A percentile compares a stretch with the other conserved stretches of the same genome.
phyloP scores from a whole-genome alignment of 179 eudicot species.

The Amaranthus tricolor region DNA sequence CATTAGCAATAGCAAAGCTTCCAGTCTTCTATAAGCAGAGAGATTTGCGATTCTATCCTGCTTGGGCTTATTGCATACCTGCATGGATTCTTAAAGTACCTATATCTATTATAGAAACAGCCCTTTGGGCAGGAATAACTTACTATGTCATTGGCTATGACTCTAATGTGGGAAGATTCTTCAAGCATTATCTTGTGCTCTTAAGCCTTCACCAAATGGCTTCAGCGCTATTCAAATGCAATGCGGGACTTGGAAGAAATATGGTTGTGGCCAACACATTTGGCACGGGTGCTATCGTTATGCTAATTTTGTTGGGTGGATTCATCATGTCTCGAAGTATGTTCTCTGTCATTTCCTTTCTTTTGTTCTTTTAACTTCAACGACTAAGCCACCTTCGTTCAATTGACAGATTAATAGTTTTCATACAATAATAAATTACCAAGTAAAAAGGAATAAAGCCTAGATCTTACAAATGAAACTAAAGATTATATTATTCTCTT shows the following conservation, averaged over 20 bases:
- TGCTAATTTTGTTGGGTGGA: constrained; percentile 64
- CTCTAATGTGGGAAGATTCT: constrained; percentile 56
- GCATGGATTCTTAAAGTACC: constrained; percentile 66
- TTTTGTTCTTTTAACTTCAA: neutral
- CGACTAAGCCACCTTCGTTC: no score
- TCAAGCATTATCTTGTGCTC: constrained; percentile 51
- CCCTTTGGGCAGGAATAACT: constrained; percentile 52
- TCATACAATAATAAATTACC: neutral
- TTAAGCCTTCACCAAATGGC: constrained; percentile 57
- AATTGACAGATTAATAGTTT: neutral
- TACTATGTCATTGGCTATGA: constrained; percentile 72
- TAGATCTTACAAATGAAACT: neutral
- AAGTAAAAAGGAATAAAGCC: no score
- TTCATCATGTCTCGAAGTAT: constrained; percentile 64
- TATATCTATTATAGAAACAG: constrained; percentile 51
- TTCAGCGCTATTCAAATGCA: constrained; percentile 52
- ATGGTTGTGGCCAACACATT: constrained; percentile 66
- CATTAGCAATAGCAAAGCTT: constrained; percentile 55
- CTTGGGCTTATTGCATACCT: constrained; percentile 75
- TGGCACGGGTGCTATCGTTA: constrained; percentile 57
- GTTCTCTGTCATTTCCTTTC: neutral
- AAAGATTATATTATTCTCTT: neutral
- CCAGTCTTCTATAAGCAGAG: constrained; percentile 76
- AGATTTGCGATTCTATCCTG: constrained; percentile 67
- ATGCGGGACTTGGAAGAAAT: constrained; percentile 61